A percentile compares a stretch with the other conserved stretches of the same genome.
Conservation (phyloP, 352 stramenopile species). For the Elongisporangium anandrum region DNA sequence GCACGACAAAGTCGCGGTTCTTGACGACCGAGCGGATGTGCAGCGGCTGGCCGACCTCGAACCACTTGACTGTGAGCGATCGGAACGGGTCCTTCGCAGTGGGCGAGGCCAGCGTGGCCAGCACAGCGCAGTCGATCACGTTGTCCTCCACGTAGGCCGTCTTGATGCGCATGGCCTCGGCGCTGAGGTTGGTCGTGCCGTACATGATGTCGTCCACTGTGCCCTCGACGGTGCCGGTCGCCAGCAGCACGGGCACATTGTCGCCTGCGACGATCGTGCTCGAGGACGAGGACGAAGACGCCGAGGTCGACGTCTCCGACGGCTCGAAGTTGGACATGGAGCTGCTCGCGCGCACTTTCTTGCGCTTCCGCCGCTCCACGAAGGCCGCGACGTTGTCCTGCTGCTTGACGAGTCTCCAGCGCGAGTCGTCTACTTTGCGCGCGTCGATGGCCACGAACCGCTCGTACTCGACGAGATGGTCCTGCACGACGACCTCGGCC, state of each 20-base stretch:
- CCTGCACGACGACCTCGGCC: slow-evolving; percentile 29
- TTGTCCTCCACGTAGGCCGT: slow-evolving; percentile 41
- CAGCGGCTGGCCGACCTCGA: slow-evolving; percentile 29
- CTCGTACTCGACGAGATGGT: slow-evolving; percentile 24
- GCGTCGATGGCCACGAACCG: slow-evolving; percentile 17
- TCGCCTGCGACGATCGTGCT: background rate
- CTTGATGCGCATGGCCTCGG: slow-evolving; percentile 26
- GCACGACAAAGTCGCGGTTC: slow-evolving; percentile 47
- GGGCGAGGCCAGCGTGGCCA: slow-evolving; percentile 25
- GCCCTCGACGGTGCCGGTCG: slow-evolving; percentile 22
- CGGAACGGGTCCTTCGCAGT: slow-evolving; percentile 29
- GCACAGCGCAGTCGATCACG: slow-evolving; percentile 33
- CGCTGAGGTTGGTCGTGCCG: slow-evolving; percentile 16
- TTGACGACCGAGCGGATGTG: slow-evolving; percentile 30
- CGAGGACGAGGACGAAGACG: background rate
- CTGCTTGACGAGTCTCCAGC: slow-evolving; percentile 22
- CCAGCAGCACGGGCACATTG: slow-evolving; percentile 7
- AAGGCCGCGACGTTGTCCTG: slow-evolving; percentile 13
- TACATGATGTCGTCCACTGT: slow-evolving; percentile 34
- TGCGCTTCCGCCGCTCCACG: background rate
- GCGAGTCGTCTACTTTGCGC: slow-evolving; percentile 17
- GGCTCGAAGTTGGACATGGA: background rate
- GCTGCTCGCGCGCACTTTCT: background rate
- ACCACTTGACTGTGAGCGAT: slow-evolving; percentile 40
- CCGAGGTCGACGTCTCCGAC: background rate